phyloP scores from a whole-genome alignment of 2,329 filamentous ascomycete genomes.

The Paecilomyces niveus region DNA sequence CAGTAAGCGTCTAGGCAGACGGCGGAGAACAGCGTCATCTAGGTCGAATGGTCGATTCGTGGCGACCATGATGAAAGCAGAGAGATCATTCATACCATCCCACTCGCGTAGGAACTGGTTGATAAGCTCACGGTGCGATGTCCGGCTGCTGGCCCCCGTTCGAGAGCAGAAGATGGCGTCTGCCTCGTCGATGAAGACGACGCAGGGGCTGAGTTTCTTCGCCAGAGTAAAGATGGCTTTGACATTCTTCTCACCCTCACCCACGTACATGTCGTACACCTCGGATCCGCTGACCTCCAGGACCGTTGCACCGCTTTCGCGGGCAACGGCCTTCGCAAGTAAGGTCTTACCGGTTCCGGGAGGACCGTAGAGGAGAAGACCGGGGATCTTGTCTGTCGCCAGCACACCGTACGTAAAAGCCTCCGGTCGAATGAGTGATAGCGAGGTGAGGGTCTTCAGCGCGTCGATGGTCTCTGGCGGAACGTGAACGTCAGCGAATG shows the following conservation, averaged over 20 bases:
- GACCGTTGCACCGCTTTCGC: conserved; percentile 59
- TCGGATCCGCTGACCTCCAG: conserved; percentile 84
- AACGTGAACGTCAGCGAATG: conserved; percentile 80
- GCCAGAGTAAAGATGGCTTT: conserved; percentile 85
- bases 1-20: conserved; percentile 42
- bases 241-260: conserved; percentile 94
- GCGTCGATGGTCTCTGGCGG: conserved; percentile 76
- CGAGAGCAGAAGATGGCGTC: conserved; percentile 84
- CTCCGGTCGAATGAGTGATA: conserved; percentile 80
- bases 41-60: conserved; percentile 94
- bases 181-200: conserved; percentile 96
- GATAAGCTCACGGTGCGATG: conserved; percentile 77
- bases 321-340: conserved; percentile 58
- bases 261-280: conserved; percentile 94
- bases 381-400: conserved; percentile 82
- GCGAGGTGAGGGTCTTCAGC: conserved; percentile 77
- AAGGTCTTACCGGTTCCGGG: conserved; percentile 62
- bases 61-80: conserved; percentile 95
- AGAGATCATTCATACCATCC: conserved; percentile 80
- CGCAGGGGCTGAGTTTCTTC: conserved; percentile 81
- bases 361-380: conserved; percentile 79
- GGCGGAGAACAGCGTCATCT: conserved; percentile 54
- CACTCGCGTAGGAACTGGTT: conserved; percentile 96
- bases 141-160: conserved; percentile 54
- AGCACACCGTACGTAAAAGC: conserved; percentile 96